A percentile compares a stretch with the other conserved stretches of the same genome.
Evolutionary conservation across 257 asterid genomes (phyloP).

Genomic region (Solanum arcanum): DNA sequence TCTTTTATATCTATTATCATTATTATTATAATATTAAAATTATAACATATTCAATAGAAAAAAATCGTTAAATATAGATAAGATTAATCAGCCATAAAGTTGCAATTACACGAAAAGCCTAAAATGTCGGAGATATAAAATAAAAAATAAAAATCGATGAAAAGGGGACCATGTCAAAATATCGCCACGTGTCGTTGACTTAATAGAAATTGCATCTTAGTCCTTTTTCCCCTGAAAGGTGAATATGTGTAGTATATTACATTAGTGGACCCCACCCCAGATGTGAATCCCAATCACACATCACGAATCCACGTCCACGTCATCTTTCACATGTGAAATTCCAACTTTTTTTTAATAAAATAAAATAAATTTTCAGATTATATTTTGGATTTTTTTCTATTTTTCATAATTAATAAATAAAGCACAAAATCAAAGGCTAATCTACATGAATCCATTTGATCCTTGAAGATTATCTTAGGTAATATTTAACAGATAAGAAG

Average conservation of each 20-base stretch:
- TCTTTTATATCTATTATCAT: too few species aligned
- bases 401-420: background rate
- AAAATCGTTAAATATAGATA: too few species aligned
- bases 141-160: background rate
- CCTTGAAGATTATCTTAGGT: background rate
- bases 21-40: too few species aligned
- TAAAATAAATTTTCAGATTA: background rate
- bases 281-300: background rate
- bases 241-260: background rate
- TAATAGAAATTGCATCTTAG: background rate
- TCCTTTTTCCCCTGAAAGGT: background rate
- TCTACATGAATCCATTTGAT: background rate
- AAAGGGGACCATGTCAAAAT: background rate
- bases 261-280: constrained; percentile 1
- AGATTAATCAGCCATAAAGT: background rate
- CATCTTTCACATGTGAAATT: background rate
- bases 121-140: too few species aligned
- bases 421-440: background rate
- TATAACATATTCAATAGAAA: too few species aligned
- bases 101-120: too few species aligned
- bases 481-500: background rate
- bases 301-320: background rate
- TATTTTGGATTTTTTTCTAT: background rate
- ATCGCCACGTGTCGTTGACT: constrained; percentile 23
- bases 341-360: background rate